Percentiles rank a stretch among this genome's conserved stretches.
These are phyloP conservation scores for Beta corolliflora DNA, from an alignment of 179 eudicot species.

Conservation along the genomic window DNA sequence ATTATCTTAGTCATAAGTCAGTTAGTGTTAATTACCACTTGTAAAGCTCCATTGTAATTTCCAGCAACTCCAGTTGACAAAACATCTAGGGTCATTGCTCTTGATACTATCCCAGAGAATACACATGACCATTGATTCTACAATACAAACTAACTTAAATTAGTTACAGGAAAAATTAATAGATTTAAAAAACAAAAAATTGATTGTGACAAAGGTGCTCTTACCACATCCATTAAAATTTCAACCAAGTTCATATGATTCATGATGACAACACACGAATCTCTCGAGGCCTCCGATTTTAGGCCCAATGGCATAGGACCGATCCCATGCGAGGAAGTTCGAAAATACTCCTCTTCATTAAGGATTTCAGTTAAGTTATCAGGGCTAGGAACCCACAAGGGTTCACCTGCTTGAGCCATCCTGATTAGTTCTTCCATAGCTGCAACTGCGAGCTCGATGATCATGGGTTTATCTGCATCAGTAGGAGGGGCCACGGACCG, in stretches of 20 bases:
- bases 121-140: conserved; percentile 89
- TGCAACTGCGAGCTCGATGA: conserved; percentile 94
- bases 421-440: conserved; percentile 92
- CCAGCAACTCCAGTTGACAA: conserved; percentile 97
- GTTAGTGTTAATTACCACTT: conserved; percentile 60
- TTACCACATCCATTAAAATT: conserved; percentile 94
- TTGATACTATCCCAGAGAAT: conserved; percentile 80
- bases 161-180: not conserved
- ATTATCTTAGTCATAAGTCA: not conserved
- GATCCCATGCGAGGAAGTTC: conserved; percentile 79
- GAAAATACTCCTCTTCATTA: conserved; percentile 74
- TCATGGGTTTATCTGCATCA: conserved; percentile 86
- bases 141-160: not conserved
- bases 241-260: conserved; percentile 86
- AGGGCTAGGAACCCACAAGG: conserved; percentile 63
- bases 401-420: conserved; percentile 88
- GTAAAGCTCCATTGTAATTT: conserved; percentile 91
- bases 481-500: conserved; percentile 72
- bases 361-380: conserved; percentile 49
- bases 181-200: too few species aligned
- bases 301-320: conserved; percentile 80
- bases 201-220: not conserved
- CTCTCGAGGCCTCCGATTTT: conserved; percentile 81
- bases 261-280: conserved; percentile 87
- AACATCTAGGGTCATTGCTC: conserved; percentile 82